These are phyloP conservation scores for Yamadazyma trypodendri DNA, from an alignment of 1,139 yeast species.

Conservation along the genomic window DNA sequence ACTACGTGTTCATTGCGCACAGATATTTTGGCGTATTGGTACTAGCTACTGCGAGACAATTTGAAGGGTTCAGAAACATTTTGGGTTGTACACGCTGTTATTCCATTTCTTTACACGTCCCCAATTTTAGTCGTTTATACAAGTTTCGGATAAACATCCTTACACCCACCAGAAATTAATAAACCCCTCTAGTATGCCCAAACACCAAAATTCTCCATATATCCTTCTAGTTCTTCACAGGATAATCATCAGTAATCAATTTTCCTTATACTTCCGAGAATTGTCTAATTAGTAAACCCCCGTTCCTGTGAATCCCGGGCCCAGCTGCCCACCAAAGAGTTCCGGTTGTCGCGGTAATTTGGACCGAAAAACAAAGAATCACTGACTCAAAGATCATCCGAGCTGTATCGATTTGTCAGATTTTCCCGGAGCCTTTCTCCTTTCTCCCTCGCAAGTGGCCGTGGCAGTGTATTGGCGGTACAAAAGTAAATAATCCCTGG, in stretches of 20 bases:
- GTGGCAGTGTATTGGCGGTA: not conserved
- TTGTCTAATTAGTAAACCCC: not conserved
- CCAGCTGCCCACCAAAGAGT: not conserved
- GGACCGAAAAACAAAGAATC: not conserved
- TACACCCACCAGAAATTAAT: too few species aligned
- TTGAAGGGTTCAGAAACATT: too few species aligned
- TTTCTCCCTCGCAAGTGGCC: not conserved
- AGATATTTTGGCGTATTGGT: not conserved
- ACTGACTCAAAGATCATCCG: not conserved
- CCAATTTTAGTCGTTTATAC: too few species aligned
- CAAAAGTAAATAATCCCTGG: too few species aligned
- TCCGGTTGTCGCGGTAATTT: not conserved
- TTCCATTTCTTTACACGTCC: too few species aligned
- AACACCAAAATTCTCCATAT: too few species aligned
- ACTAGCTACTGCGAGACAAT: too few species aligned
- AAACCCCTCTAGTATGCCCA: too few species aligned
- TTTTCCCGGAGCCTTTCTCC: not conserved
- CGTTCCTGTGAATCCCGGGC: not conserved
- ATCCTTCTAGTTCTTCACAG: too few species aligned
- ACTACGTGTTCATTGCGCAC: constrained; percentile 2
- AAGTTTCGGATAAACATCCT: too few species aligned
- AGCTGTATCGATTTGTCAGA: not conserved
- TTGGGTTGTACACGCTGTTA: too few species aligned
- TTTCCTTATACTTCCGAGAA: constrained; percentile 1
- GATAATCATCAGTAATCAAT: not conserved